phyloP scores from a whole-genome alignment of 306 rosid species.

The Parietaria judaica region DNA sequence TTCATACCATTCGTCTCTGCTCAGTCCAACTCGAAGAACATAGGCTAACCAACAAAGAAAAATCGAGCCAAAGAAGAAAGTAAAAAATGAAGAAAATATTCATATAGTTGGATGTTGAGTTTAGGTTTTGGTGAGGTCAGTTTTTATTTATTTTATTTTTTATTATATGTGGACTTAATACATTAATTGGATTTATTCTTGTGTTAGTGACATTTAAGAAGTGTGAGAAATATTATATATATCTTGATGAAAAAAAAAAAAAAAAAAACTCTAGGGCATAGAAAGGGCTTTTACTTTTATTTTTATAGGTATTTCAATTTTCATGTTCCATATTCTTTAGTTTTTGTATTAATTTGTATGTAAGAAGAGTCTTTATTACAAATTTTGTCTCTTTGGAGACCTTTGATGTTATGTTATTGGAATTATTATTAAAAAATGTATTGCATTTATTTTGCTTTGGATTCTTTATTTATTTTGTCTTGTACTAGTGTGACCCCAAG shows the following conservation, averaged over 20 bases:
- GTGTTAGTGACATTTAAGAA: conserved; percentile 54
- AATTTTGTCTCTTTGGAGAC: conserved; percentile 23
- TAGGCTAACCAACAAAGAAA: conserved; percentile 41
- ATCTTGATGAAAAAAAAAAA: conserved; percentile 23
- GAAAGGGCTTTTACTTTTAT: conserved; percentile 32
- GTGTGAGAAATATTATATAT: conserved; percentile 48
- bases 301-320: conserved; percentile 22
- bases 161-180: conserved; percentile 28
- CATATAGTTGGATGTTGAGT: conserved; percentile 49
- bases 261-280: conserved; percentile 23
- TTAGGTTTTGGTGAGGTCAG: conserved; percentile 61
- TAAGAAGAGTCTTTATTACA: conserved; percentile 21
- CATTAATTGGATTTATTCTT: conserved; percentile 98
- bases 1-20: conserved; percentile 22
- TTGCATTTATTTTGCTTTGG: neutral
- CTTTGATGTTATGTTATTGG: conserved; percentile 16
- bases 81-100: conserved; percentile 14
- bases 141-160: conserved; percentile 3
- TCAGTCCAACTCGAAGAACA: conserved; percentile 37
- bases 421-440: neutral
- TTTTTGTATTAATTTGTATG: conserved; percentile 12
- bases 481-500: conserved; percentile 1
- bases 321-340: conserved; percentile 33
- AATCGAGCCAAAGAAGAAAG: conserved; percentile 28
- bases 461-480: neutral